Base-by-base conservation (phyloP, 768 basidiomycete species). In the Cyclocybe cylindracea region DNA sequence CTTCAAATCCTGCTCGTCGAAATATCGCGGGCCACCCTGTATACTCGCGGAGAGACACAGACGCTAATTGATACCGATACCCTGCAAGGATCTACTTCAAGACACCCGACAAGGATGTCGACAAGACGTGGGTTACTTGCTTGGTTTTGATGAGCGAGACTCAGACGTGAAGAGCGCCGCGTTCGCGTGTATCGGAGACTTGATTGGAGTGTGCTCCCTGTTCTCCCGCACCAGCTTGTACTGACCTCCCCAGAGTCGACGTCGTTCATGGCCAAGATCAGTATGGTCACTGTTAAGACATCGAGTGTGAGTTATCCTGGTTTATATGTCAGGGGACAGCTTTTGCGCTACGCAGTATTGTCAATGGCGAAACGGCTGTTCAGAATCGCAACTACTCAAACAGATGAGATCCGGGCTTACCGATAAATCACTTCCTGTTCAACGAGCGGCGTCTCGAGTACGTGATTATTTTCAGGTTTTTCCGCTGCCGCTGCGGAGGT, bases 211-310 rank as follows among this genome's bases (percentile, higher is more conserved):
- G 5, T 48, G 86, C 45, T 13, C 10, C 5, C 29, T 29, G n/a
- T 40, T 36, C 35, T 41, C 13, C 29, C 13, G 41, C 46, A 38
- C 43, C 7, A 14, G 19, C 53, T 38, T 36, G 13, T 10, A 19
- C 18, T 43, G 16, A 53, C n/a, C 4, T 14, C 18, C 38, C 11
- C 44, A 1, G 56, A 98, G 92, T 85, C 94, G 65, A 96, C 98
- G 94, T 97, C 94, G 0, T 89, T 94, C 59, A 88, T 95, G 84
- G 80, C 86, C 29, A 95, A 98, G 64, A 89, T 95, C 33, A 72
- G 83, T 14, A 72, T 77, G 1, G 74, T 84, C 0, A 76, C 86
- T 0, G 67, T 91, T 38, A 92, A 85, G 65, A 81, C 86, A 7
- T 92, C 91, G 32, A 79, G 72, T 59, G 94, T 91, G 54, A 55